Base-by-base conservation (phyloP, 2,329 filamentous ascomycete species). In the Ceratocystis destructans region DNA sequence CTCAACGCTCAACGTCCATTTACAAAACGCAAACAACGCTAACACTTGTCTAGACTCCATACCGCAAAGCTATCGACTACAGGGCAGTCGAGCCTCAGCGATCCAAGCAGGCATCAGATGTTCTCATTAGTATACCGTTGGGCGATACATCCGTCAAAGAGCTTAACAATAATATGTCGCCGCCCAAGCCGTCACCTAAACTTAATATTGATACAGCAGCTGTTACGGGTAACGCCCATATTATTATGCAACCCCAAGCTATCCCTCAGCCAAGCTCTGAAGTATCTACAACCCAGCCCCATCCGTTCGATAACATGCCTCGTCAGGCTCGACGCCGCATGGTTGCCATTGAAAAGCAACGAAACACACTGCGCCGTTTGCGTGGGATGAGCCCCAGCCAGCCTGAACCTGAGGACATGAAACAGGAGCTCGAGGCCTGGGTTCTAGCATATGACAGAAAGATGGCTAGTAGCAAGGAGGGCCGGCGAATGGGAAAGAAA, bases 301-400 rank as follows among this genome's bases (percentile, higher is more conserved):
- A 62, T 10, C 7, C 45, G 22, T 31, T 41, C 10, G 33, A 57
- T 15, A 63, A 66, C 37, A 33, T 64, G 41, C 62, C 62, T 41
- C 65, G 61, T 2, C 61, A 33, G n/a, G 31, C 62, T 45, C 48
- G 65, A 2, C 65, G 65, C 20, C 61, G 65, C 20, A 31, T 66
- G 7, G 65, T 66, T 2, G 61, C 61, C 25, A 66, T 66, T 15
- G 65, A 66, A 25, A 66, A 66, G 65, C 61, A 66, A 22, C 53
- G 61, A 7, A 28, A 45, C 3, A 17, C 37, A n/a, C 65, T 46
- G 46, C n/a, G 48, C 17, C 62, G 62, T 31, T 15, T 33, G 20
- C 65, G 65, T 10, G 31, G 65, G 12, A 44, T 66, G 1, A 37
- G 46, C 46, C 61, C 41, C 2, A 41, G 62, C 44, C 57, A 61